Evolutionary conservation across 768 basidiomycete species (phyloP).

Genomic region (Asterophora lycoperdoides): DNA sequence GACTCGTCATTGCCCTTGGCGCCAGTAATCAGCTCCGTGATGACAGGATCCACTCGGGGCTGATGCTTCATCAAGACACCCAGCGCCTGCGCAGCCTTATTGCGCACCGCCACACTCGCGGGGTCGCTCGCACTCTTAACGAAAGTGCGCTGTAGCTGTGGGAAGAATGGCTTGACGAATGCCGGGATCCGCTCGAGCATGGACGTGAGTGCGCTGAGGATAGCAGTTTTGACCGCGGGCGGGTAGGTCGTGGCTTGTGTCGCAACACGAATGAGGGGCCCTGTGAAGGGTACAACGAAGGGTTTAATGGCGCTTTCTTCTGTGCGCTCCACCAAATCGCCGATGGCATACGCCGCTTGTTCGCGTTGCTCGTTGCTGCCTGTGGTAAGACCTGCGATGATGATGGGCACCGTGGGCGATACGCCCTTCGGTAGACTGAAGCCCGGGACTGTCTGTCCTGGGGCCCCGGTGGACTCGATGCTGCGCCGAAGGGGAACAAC

Average conservation of each 20-base stretch:
- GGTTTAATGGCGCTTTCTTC: conserved; percentile 84
- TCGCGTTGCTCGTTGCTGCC: conserved; percentile 95
- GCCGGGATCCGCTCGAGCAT: conserved; percentile 84
- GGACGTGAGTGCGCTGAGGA: conserved; percentile 77
- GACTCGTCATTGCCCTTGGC: conserved; percentile 58
- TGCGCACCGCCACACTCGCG: conserved; percentile 73
- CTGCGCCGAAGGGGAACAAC: conserved; percentile 86
- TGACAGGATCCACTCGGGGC: conserved; percentile 88
- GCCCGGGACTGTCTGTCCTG: conserved; percentile 76
- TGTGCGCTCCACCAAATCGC: conserved; percentile 90
- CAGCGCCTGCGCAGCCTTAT: conserved; percentile 77
- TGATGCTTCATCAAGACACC: conserved; percentile 89
- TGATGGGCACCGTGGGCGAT: conserved; percentile 77
- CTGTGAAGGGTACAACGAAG: conserved; percentile 92
- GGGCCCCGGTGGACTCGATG: conserved; percentile 80
- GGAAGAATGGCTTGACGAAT: conserved; percentile 97
- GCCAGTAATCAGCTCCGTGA: conserved; percentile 76
- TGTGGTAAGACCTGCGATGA: conserved; percentile 88
- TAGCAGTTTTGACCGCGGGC: conserved; percentile 88
- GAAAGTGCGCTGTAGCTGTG: conserved; percentile 93
- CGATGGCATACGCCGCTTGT: conserved; percentile 92
- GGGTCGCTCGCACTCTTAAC: conserved; percentile 88
- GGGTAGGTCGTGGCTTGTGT: conserved; percentile 88
- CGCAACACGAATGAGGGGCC: conserved; percentile 92
- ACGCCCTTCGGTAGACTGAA: conserved; percentile 84